Evolutionary conservation across 371 early-diverging fungal genomes (phyloP).

Genomic region (Haplosporangium sp.): DNA sequence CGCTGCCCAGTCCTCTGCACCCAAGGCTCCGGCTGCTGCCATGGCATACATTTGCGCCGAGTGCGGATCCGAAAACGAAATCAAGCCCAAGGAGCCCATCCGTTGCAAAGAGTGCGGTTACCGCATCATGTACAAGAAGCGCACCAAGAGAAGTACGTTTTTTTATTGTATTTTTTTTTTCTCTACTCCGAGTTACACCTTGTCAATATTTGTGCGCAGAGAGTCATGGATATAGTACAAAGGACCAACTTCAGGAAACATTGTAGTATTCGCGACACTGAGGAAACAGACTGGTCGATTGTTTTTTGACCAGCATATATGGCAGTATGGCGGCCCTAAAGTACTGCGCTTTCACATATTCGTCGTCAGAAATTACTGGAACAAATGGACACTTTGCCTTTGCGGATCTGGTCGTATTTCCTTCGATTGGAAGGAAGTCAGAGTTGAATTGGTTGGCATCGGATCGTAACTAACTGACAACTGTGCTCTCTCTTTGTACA

Average conservation of each 20-base stretch:
- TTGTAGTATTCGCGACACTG: no score
- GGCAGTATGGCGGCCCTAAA: no score
- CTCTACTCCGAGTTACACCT: not conserved
- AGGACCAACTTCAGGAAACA: no score
- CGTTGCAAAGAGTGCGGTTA: slow-evolving; percentile 97
- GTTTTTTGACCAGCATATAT: no score
- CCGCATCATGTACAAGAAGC: slow-evolving; percentile 97
- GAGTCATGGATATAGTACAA: no score
- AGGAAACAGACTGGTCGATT: no score
- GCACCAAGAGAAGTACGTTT: slow-evolving; percentile 90
- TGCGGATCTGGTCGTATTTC: no score
- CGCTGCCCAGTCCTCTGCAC: slow-evolving; percentile 38
- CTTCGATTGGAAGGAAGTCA: not conserved
- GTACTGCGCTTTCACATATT: no score
- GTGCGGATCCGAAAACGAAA: slow-evolving; percentile 90
- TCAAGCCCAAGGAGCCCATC: slow-evolving; percentile 94
- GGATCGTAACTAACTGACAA: not conserved
- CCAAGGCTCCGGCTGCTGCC: slow-evolving; percentile 63
- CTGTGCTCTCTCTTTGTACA: not conserved
- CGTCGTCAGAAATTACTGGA: no score
- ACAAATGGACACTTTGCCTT: no score
- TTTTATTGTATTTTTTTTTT: slow-evolving; percentile 2
- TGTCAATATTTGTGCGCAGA: not conserved
- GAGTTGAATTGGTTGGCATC: not conserved
- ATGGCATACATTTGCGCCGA: slow-evolving; percentile 78